Conservation (phyloP, 2,329 filamentous ascomycete genomes). For the Trichoderma sp. region DNA sequence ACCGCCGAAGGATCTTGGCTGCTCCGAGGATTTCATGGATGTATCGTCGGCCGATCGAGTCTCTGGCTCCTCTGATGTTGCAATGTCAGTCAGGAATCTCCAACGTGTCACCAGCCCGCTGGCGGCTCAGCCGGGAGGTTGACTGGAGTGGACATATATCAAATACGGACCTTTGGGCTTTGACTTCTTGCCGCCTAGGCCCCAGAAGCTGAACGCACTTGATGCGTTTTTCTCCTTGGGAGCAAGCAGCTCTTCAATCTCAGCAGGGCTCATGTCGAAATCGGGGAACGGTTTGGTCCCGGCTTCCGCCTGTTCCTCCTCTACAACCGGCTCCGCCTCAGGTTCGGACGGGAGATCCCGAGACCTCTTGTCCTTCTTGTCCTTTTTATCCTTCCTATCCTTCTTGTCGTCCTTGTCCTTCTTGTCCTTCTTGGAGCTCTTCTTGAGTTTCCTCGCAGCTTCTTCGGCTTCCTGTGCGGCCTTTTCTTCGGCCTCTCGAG, state of each 20-base stretch:
- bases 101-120: conserved; percentile 41
- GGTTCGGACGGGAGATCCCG: conserved; percentile 31
- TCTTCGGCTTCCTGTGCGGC: conserved; percentile 30
- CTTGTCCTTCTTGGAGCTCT: conserved; percentile 41
- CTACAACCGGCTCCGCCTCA: conserved; percentile 26
- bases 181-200: conserved; percentile 50
- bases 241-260: conserved; percentile 49
- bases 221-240: conserved; percentile 39
- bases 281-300: conserved; percentile 29
- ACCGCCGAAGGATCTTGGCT: conserved; percentile 50
- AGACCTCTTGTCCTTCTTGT: conserved; percentile 34
- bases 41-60: conserved; percentile 34
- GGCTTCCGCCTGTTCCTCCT: conserved; percentile 27
- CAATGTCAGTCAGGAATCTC: conserved; percentile 54
- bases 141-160: conserved; percentile 28
- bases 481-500: conserved; percentile 35
- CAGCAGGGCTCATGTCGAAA: conserved; percentile 45
- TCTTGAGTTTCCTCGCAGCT: conserved; percentile 47
- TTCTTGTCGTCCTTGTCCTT: conserved; percentile 48
- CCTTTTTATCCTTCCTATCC: conserved; percentile 36
- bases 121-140: background rate
- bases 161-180: conserved; percentile 46
- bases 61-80: conserved; percentile 42
- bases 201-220: conserved; percentile 61
- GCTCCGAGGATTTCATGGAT: conserved; percentile 48